These are phyloP conservation scores for Stachybotrys elegans DNA, from an alignment of 2,329 filamentous ascomycete genomes.

Conservation along the genomic window DNA sequence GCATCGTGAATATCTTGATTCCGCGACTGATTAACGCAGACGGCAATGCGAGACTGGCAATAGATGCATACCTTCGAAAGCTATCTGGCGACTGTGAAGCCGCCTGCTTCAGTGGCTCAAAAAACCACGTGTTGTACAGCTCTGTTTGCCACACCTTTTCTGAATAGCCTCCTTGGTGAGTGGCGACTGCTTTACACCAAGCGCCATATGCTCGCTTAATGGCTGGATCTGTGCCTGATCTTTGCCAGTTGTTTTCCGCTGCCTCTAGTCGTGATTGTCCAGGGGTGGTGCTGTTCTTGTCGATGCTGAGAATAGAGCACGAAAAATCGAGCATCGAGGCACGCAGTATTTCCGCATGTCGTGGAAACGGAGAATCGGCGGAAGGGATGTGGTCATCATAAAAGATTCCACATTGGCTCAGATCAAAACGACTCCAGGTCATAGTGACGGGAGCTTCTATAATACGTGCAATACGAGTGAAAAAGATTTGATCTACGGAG, in stretches of 20 bases:
- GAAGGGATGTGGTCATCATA: slow-evolving; percentile 5
- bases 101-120: slow-evolving; percentile 4
- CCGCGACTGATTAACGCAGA: not conserved
- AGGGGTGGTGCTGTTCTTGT: not conserved
- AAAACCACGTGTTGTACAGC: slow-evolving; percentile 7
- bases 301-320: not conserved
- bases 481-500: no score
- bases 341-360: slow-evolving; percentile 8
- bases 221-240: not conserved
- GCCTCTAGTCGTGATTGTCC: not conserved
- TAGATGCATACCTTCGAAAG: slow-evolving; percentile 1
- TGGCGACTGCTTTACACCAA: not conserved
- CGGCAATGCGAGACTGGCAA: rapidly evolving
- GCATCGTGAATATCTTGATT: slow-evolving; percentile 6
- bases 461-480: no score
- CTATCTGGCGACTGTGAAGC: not conserved
- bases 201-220: not conserved
- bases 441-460: no score
- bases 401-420: slow-evolving; percentile 6
- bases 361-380: not conserved
- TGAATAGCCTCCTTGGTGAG: slow-evolving; percentile 4
- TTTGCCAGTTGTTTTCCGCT: not conserved
- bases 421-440: slow-evolving; percentile 5
- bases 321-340: slow-evolving; percentile 9
- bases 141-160: slow-evolving; percentile 3